A percentile compares a stretch with the other conserved stretches of the same genome.
Conservation (phyloP, 164 flowering plant species). For the Stephania yunnanensis region DNA sequence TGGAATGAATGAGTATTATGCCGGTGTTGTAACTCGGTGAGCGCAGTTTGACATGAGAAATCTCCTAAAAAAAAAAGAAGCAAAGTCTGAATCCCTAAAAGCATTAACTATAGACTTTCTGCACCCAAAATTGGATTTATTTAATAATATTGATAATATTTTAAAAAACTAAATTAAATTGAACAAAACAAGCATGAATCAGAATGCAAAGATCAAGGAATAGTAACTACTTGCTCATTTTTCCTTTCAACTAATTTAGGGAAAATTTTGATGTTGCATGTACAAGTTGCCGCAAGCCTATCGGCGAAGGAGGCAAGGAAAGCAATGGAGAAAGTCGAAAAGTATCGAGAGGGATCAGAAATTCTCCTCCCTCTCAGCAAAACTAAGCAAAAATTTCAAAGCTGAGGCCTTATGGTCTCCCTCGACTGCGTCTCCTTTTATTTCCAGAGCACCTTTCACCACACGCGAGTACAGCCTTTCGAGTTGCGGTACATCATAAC, state of each 20-base stretch:
- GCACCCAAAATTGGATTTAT: too few species aligned
- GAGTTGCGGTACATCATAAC: slow-evolving; percentile 74
- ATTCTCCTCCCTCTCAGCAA: slow-evolving; percentile 52
- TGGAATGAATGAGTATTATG: too few species aligned
- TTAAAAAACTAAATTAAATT: too few species aligned
- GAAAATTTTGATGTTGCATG: not conserved
- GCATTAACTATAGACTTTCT: too few species aligned
- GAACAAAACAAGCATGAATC: too few species aligned
- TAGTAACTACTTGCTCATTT: not conserved
- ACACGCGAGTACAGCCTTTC: slow-evolving; percentile 77
- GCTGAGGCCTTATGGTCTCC: slow-evolving; percentile 39
- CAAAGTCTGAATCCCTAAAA: too few species aligned
- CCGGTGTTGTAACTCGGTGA: too few species aligned
- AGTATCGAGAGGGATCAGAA: slow-evolving; percentile 32
- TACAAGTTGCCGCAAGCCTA: not conserved
- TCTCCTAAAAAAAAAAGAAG: too few species aligned
- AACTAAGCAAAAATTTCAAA: slow-evolving; percentile 50
- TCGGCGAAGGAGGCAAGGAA: not conserved
- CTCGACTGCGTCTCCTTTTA: slow-evolving; percentile 23
- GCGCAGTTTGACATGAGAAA: too few species aligned
- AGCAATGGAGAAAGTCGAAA: not conserved
- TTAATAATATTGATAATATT: too few species aligned
- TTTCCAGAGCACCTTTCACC: slow-evolving; percentile 60
- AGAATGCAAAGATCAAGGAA: too few species aligned
- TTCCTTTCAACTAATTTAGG: not conserved